Base-by-base conservation (phyloP, 352 stramenopile genomes). In the Phytophthora tentaculata region DNA sequence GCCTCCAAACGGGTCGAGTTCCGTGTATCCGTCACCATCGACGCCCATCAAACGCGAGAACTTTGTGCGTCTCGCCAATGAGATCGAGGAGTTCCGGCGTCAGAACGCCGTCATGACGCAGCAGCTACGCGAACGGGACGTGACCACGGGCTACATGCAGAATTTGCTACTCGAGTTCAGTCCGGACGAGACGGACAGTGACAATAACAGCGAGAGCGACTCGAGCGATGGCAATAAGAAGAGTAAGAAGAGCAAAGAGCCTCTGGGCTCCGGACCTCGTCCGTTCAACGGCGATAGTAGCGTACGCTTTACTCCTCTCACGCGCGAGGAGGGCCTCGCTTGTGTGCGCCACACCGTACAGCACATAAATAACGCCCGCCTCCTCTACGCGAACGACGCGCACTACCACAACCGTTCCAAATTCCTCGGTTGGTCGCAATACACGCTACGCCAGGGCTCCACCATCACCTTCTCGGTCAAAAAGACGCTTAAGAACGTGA, bases 381-480 rank as follows among this genome's bases (percentile, higher is more conserved):
- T 72, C 29, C 63, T 73, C 17, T 74, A 83, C 57, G 74, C 61
- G 3, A 66, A 45, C n/a, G 69, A 80, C 39, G 45, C 66, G n/a
- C 64, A 56, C 19, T 77, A 76, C 58, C 50, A 35, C 13, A 67
- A 63, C 43, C 64, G 69, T 13, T 76, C 72, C 47, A 71, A 44
- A 68, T 88, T 71, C 79, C 83, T 79, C 50, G 82, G 72, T 24
- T 90, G 80, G 79, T 81, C 54, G 17, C 80, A 89, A 32, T 80
- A 76, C 43, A 79, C 76, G 24, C 58, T 67, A 28, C 78, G 69
- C 0, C 57, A 74, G 22, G 76, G 71, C 43, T 49, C 74, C 22
- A 81, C 76, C 16, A 80, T 89, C 60, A 81, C 69, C 17, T 91
- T 91, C 51, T 70, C 72, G 0, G 72, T 87, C 20, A 67, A 81